These are phyloP conservation scores for Zymoseptoria brevis DNA, from an alignment of 2,329 filamentous ascomycete species.

Conservation along the genomic window DNA sequence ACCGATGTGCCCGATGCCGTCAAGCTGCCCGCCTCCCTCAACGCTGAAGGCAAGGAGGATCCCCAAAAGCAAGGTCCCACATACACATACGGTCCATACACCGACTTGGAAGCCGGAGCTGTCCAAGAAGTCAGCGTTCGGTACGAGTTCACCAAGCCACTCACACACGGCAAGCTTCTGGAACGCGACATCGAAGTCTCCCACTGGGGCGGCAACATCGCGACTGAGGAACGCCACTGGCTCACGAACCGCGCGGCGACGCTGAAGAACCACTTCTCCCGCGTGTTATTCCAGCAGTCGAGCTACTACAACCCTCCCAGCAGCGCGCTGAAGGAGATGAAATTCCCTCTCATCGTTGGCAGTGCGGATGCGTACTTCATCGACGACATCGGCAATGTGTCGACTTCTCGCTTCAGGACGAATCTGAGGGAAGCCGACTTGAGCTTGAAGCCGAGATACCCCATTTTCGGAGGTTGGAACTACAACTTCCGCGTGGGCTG, in stretches of 20 bases:
- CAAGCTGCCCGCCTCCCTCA: constrained; percentile 47
- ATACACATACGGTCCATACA: constrained; percentile 85
- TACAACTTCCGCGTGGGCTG: constrained; percentile 95
- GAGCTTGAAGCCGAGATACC: constrained; percentile 88
- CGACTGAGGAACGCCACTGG: constrained; percentile 88
- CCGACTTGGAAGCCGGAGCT: constrained; percentile 70
- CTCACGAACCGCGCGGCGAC: constrained; percentile 80
- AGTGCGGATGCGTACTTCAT: constrained; percentile 87
- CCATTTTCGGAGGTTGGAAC: constrained; percentile 96
- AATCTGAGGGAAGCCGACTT: constrained; percentile 59
- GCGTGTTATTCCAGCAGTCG: constrained; percentile 41
- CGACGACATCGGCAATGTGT: constrained; percentile 94
- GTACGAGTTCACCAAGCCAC: constrained; percentile 91
- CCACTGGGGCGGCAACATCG: constrained; percentile 96
- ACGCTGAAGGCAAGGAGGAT: constrained; percentile 54
- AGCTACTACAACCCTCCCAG: constrained; percentile 60
- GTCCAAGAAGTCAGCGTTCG: constrained; percentile 66
- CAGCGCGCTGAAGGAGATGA: constrained; percentile 72
- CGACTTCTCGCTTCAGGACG: constrained; percentile 78
- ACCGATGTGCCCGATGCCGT: constrained; percentile 74
- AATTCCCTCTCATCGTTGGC: constrained; percentile 69
- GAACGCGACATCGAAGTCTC: constrained; percentile 92
- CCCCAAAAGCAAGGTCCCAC: constrained; percentile 78
- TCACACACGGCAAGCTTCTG: constrained; percentile 68
- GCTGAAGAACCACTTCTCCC: constrained; percentile 45